Evolutionary conservation across 176 grass and related monocot species (phyloP).

Genomic region (Eremochloa ophiuroides): DNA sequence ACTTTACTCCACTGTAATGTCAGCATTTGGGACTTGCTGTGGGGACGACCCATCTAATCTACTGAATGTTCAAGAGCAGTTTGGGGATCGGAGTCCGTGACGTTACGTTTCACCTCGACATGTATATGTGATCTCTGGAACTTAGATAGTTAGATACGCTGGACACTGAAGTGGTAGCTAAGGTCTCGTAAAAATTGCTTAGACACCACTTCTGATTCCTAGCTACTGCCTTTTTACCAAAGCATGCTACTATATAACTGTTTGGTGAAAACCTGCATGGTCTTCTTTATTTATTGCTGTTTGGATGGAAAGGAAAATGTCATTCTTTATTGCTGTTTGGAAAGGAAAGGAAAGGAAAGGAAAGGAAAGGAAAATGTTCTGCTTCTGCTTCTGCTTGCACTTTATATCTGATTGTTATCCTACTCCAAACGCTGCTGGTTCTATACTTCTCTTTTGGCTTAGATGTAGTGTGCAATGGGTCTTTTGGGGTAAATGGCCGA

Average conservation of each 20-base stretch:
- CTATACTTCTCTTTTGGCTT: background rate
- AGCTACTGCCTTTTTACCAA: slow-evolving; percentile 4
- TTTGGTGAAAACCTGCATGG: background rate
- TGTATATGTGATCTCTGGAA: background rate
- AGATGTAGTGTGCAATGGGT: background rate
- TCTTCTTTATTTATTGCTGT: background rate
- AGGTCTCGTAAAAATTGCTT: slow-evolving; percentile 16
- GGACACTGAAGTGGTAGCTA: slow-evolving; percentile 20
- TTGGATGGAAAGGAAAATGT: background rate
- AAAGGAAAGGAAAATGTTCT: background rate
- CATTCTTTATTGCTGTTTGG: background rate
- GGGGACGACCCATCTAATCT: background rate
- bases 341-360: background rate
- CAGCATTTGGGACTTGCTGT: background rate
- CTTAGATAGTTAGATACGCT: background rate
- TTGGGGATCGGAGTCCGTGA: background rate
- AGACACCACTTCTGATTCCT: slow-evolving; percentile 14
- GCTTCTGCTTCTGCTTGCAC: slow-evolving; percentile 1
- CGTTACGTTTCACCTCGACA: slow-evolving; percentile 38
- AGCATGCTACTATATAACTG: background rate
- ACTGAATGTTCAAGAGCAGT: background rate
- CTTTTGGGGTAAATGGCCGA: slow-evolving; percentile 19
- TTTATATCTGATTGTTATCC: background rate
- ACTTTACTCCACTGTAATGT: slow-evolving; percentile 46
- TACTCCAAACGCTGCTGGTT: background rate